phyloP scores from a whole-genome alignment of 2,329 filamentous ascomycete species.

The Neofusicoccum umdonicola region DNA sequence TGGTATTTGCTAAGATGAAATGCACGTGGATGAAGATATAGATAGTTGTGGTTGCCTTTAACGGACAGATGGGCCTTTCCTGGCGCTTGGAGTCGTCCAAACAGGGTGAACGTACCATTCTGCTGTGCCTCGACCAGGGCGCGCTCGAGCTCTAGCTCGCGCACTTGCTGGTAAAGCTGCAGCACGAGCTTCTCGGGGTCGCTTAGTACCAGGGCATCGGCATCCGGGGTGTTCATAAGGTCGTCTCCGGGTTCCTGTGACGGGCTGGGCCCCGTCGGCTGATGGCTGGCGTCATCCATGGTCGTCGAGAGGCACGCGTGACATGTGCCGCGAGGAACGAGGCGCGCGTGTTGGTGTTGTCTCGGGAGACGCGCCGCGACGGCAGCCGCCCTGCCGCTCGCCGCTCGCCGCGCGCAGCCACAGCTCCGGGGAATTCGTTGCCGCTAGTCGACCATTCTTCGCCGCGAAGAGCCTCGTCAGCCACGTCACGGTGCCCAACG shows the following conservation, averaged over 20 bases:
- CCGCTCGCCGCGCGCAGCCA: background rate
- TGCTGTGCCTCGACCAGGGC: slow-evolving; percentile 57
- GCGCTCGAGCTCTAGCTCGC: slow-evolving; percentile 70
- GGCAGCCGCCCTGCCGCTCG: background rate
- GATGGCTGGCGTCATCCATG: slow-evolving; percentile 11
- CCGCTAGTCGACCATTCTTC: background rate
- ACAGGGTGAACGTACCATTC: background rate
- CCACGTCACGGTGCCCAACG: background rate
- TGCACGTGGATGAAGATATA: background rate
- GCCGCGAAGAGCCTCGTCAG: background rate
- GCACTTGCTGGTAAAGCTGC: slow-evolving; percentile 67
- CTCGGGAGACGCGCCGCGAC: slow-evolving; percentile 7
- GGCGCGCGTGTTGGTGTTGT: slow-evolving; percentile 14
- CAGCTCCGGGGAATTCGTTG: background rate
- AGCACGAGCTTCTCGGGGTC: slow-evolving; percentile 65
- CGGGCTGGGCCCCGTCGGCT: background rate
- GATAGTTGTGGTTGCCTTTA: background rate
- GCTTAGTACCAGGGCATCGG: slow-evolving; percentile 58
- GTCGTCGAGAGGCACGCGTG: slow-evolving; percentile 13
- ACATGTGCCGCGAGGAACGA: slow-evolving; percentile 4
- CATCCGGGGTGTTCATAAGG: slow-evolving; percentile 44
- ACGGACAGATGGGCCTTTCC: too few species aligned
- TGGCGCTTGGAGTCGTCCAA: too few species aligned
- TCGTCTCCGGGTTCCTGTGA: slow-evolving; percentile 24
- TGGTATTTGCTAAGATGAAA: background rate